Evolutionary conservation across 2,329 filamentous ascomycete genomes (phyloP).

Genomic region (Pseudogymnoascus sp.): DNA sequence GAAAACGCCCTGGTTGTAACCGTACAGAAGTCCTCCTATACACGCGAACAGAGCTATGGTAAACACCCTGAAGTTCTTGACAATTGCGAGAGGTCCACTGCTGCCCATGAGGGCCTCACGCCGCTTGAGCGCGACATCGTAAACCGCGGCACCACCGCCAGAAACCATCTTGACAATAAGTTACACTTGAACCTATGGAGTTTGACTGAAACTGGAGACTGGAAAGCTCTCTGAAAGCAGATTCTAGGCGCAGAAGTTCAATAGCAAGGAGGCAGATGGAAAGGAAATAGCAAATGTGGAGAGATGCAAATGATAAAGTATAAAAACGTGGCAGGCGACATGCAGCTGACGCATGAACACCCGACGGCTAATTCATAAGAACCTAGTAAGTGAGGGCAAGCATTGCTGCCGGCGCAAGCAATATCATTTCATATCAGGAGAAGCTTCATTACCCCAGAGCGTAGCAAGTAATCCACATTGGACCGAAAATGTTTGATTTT

Average conservation of each 20-base stretch:
- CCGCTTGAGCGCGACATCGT: conserved; percentile 44
- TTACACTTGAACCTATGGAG: background rate
- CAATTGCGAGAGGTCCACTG: conserved; percentile 41
- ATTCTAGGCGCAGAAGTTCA: background rate
- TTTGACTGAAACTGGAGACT: background rate
- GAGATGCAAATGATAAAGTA: background rate
- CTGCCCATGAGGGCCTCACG: conserved; percentile 46
- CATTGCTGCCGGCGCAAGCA: background rate
- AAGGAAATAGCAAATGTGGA: background rate
- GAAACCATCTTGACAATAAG: conserved; percentile 18
- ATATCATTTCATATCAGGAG: background rate
- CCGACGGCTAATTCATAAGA: background rate
- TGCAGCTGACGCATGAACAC: background rate
- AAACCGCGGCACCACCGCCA: conserved; percentile 28
- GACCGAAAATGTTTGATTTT: background rate
- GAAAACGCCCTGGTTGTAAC: conserved; percentile 70
- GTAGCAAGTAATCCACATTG: background rate
- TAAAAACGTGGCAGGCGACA: background rate
- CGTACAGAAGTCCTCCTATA: conserved; percentile 48
- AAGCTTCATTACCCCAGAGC: background rate
- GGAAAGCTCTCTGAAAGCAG: background rate
- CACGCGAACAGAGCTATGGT: conserved; percentile 54
- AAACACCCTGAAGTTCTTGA: conserved; percentile 54
- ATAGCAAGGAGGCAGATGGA: background rate
- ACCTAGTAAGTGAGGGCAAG: background rate